Evolutionary conservation across 169 alveolate genomes (phyloP).

Genomic region (Cryptosporidium muris): DNA sequence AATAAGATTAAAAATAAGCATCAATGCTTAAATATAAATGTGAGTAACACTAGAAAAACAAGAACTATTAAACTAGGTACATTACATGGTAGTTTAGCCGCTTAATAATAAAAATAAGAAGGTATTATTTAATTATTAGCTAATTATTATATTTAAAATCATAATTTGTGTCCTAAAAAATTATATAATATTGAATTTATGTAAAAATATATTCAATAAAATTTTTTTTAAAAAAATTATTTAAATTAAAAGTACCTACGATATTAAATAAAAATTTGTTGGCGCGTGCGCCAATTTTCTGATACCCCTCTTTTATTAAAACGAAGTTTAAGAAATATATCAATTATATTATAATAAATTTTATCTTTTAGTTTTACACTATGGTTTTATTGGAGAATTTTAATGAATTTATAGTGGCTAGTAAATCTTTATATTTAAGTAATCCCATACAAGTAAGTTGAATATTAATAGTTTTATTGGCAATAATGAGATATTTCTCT

Average conservation of each 20-base stretch:
- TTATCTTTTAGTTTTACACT: not conserved
- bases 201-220: not conserved
- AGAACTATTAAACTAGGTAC: not conserved
- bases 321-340: not conserved
- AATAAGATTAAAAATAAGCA: too few relatives aligned
- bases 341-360: not conserved
- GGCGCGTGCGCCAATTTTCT: too few relatives aligned
- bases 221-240: not conserved
- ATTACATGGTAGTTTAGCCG: not conserved
- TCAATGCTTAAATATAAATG: too few relatives aligned
- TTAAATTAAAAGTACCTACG: not conserved
- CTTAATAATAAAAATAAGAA: not conserved
- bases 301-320: not conserved
- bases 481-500: not conserved
- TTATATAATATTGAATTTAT: too few relatives aligned
- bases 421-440: slow-evolving; percentile 6
- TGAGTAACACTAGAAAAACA: not conserved
- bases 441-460: slow-evolving; percentile 50
- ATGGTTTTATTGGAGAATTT: slow-evolving; percentile 50
- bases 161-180: too few relatives aligned
- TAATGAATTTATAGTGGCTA: slow-evolving; percentile 41
- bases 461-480: not conserved
- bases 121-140: not conserved
- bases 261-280: too few relatives aligned
- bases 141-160: too few relatives aligned